Base-by-base conservation (phyloP, 2,329 filamentous ascomycete species). In the Talaromyces sp. region DNA sequence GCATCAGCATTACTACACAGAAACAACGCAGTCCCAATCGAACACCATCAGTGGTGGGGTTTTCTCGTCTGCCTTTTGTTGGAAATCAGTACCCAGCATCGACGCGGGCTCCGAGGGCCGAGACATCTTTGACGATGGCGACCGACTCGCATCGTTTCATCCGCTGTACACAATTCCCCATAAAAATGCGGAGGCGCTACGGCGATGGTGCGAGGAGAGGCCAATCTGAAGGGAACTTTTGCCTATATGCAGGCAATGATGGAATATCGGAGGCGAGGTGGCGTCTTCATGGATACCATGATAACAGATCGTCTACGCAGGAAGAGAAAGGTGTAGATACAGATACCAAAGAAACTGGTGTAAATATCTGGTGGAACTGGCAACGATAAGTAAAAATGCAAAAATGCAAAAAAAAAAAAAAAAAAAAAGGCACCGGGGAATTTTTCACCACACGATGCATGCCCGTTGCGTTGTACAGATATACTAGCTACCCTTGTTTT, bases 101-200 rank as follows among this genome's bases (percentile, higher is more conserved):
- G 86, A 87, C 56, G 82, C 90, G 56, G 91, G 90, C 76, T 87
- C 91, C 63, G 84, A 89, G 68, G 78, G 81, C 34, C 54, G 31
- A 33, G 53, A 62, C 36, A 44, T 62, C 31, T 40, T 62, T 44
- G 61, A 62, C 33, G 31, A 40, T 5, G 36, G n/a, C 52, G 91
- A 96, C 78, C 80, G 86, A 47, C 82, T 96, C 57, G 80, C 79
- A 57, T 80, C 89, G 16, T 83, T 91, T 44, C 92, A 97, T 76
- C 94, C 94, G 2, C 84, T 97, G 30, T 97, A 91, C 77, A 89
- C 91, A 65, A 88, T 97, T 66, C 90, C 92, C 4, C 87, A 89
- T 75, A 81, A 85, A 64, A 83, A 83, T 59, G 89, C 88, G 59
- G 84, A 88, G 68, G 81, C 81, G 36, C 87, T 89, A 67, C 84